These are phyloP conservation scores for Neoascochyta sp. DNA, from an alignment of 2,329 filamentous ascomycete genomes.

Conservation along the genomic window DNA sequence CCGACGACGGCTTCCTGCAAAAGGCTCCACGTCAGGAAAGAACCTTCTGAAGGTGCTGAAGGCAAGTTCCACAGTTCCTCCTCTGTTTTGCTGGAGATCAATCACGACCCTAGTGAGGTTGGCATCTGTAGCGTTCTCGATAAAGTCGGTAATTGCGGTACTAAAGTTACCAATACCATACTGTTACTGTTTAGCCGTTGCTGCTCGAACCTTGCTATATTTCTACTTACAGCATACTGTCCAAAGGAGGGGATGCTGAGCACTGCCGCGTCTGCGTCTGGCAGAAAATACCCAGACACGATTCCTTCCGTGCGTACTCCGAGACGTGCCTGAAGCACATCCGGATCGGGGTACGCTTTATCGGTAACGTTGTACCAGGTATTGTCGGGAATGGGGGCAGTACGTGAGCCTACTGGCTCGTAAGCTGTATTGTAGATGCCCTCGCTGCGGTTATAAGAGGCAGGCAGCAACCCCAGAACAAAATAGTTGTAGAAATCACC, in stretches of 20 bases:
- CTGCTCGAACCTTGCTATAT: no score
- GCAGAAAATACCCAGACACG: constrained; percentile 44
- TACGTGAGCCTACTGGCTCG: not conserved
- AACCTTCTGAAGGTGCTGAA: constrained; percentile 46
- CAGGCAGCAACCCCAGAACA: constrained; percentile 32
- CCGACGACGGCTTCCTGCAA: constrained; percentile 44
- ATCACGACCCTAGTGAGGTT: constrained; percentile 57
- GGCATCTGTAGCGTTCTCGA: constrained; percentile 42
- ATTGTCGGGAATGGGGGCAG: constrained; percentile 1
- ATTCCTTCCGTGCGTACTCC: constrained; percentile 13
- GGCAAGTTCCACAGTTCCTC: constrained; percentile 43
- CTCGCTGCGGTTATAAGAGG: constrained; percentile 1
- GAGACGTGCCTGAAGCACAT: constrained; percentile 18
- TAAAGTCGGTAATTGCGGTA: constrained; percentile 35
- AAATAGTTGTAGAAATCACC: constrained; percentile 48
- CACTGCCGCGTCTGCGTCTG: constrained; percentile 39
- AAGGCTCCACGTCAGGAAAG: constrained; percentile 44
- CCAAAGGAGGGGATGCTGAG: constrained; percentile 43
- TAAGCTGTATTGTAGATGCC: constrained; percentile 6
- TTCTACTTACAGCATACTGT: constrained; percentile 7
- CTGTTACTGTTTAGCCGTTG: no score
- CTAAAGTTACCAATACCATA: constrained; percentile 19
- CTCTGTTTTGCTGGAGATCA: constrained; percentile 58
- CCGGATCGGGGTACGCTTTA: constrained; percentile 23
- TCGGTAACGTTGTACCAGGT: constrained; percentile 15